Base-by-base conservation (phyloP, 129 eudicot genomes). In the Kitagawia praeruptora region DNA sequence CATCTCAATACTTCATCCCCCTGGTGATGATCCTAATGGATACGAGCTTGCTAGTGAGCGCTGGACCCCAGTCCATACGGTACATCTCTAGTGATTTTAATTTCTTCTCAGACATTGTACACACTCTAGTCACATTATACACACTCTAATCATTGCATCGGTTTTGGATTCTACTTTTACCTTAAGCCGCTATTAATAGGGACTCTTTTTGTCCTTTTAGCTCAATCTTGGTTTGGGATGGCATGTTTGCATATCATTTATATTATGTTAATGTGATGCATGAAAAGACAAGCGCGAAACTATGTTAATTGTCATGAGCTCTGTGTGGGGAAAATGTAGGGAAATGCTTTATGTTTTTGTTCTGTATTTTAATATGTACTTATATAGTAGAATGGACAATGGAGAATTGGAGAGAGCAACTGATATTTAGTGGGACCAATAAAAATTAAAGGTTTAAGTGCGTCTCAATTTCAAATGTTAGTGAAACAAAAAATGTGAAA, bases 1-100 rank as follows among this genome's bases (percentile, higher is more conserved):
- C 84, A 92, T 95, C 47, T 95, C 99, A 74, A 95, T 95, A 77
- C 99, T 95, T 80, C 99, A 95, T 73, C 97, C 99, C 5, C 99
- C 99, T 39, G 99, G 99, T 67, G 99, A 95, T 69, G 99, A 95
- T 79, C 99, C 99, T 47, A 92, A 90, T 72, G 99, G 99, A 64
- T 95, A 95, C 83, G 99, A 95, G 85, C 93, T 92, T 76, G 96
- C 99, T 70, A 95, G 96, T 79, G 99, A 95, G 79, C 94, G 99
- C 37, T 95, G 99, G 99, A 84, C 89, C n/a, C 99, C 99, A n/a
- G 97, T 95, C 79, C 99, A 95, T 85, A 95, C 99, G 89, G 99
- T 95, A 92, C 58, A 86, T 25, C 45, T 38, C 58, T 64, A 74
- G 69, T n/a, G 34, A 61, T 34, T 61, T 8, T 15, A 54, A 19